Conservation (phyloP, 192 early-diverging fungal genomes). For the Coemansia sp. region DNA sequence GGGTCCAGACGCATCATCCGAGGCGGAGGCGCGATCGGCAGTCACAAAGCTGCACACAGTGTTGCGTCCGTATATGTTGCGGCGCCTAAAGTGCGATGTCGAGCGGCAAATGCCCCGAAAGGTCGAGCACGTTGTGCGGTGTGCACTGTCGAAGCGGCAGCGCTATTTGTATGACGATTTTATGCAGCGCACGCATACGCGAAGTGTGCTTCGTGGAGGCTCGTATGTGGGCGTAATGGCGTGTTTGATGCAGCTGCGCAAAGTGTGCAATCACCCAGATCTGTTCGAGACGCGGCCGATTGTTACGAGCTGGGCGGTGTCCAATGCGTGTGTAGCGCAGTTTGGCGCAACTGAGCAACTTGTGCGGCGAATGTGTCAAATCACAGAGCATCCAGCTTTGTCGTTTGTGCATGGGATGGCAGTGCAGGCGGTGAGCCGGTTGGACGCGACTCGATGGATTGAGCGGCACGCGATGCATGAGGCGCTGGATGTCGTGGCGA, state of each 20-base stretch:
- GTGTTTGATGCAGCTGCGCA: constrained; percentile 90
- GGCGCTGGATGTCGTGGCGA: constrained; percentile 8
- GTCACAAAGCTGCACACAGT: constrained; percentile 71
- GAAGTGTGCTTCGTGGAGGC: constrained; percentile 92
- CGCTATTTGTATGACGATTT: constrained; percentile 93
- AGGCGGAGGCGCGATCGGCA: constrained; percentile 54
- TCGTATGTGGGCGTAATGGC: constrained; percentile 67
- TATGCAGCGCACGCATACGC: constrained; percentile 71
- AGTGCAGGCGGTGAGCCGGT: not conserved
- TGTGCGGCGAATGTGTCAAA: not conserved
- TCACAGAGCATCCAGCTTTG: not conserved
- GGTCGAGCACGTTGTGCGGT: constrained; percentile 88
- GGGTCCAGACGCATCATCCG: not conserved
- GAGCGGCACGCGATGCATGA: not conserved
- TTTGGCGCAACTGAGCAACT: not conserved
- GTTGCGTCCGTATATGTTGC: constrained; percentile 72
- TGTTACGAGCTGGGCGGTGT: constrained; percentile 64
- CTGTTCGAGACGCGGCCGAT: constrained; percentile 67
- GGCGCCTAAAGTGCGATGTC: constrained; percentile 90
- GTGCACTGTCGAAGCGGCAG: constrained; percentile 90
- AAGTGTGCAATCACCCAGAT: constrained; percentile 91
- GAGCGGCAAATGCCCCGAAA: constrained; percentile 96
- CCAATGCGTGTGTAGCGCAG: constrained; percentile 56
- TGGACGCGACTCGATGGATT: not conserved
- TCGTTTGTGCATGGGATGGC: not conserved